Conservation (phyloP, 148 eudicot species). For the Fagopyrum homotropicum region DNA sequence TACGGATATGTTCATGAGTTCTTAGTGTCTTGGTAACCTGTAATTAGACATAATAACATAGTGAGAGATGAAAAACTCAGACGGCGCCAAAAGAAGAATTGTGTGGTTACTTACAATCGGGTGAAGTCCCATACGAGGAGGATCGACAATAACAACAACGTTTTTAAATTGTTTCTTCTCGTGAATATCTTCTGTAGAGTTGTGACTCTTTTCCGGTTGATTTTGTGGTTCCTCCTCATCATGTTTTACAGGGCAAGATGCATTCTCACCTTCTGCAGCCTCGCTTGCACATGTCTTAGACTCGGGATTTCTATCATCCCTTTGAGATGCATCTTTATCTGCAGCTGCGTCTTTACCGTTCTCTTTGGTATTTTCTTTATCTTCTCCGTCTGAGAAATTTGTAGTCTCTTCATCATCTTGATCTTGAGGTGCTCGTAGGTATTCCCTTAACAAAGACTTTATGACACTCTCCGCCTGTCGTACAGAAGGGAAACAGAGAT, state of each 20-base stretch:
- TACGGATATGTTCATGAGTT: constrained; percentile 62
- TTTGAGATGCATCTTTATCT: constrained; percentile 25
- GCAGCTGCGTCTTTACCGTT: constrained; percentile 20
- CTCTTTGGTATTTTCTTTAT: constrained; percentile 32
- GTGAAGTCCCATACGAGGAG: constrained; percentile 98
- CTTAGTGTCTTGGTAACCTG: constrained; percentile 83
- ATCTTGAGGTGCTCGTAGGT: constrained; percentile 30
- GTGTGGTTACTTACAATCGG: constrained; percentile 59
- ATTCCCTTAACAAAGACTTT: constrained; percentile 73
- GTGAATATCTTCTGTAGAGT: constrained; percentile 20
- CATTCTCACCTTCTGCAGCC: constrained; percentile 3
- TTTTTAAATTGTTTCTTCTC: constrained; percentile 46
- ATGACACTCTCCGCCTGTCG: constrained; percentile 78
- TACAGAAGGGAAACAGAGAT: not conserved
- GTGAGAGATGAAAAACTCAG: not conserved
- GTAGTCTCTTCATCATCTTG: constrained; percentile 38
- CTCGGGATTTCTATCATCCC: constrained; percentile 12
- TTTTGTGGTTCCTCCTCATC: constrained; percentile 20
- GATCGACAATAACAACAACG: constrained; percentile 93
- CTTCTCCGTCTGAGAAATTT: constrained; percentile 21
- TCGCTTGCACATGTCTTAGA: constrained; percentile 10
- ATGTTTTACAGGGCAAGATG: not conserved
- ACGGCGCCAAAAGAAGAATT: not conserved
- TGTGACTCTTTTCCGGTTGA: constrained; percentile 17
- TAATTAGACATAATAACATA: constrained; percentile 15